Conservation (phyloP, 1,284 basidiomycete genomes). For the Pterula multifida region DNA sequence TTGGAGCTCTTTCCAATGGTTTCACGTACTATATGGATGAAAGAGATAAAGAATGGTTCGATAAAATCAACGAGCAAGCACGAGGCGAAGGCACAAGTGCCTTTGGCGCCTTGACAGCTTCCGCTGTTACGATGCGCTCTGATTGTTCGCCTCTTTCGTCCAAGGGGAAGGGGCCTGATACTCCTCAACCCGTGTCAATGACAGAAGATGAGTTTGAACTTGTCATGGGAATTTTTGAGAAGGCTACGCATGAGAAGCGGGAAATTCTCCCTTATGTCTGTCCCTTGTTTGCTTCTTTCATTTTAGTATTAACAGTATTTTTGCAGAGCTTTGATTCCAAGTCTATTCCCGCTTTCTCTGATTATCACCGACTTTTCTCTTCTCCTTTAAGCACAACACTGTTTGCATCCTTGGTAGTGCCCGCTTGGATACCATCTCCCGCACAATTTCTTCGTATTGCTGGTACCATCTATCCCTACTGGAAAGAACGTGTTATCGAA, state of each 20-base stretch:
- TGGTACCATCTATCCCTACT: slow-evolving; percentile 66
- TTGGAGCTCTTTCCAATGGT: slow-evolving; percentile 47
- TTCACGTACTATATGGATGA: slow-evolving; percentile 95
- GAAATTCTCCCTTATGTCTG: slow-evolving; percentile 75
- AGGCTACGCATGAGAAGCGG: slow-evolving; percentile 80
- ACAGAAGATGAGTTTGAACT: slow-evolving; percentile 90
- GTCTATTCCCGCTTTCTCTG: slow-evolving; percentile 66
- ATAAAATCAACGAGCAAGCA: slow-evolving; percentile 82
- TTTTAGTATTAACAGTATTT: slow-evolving; percentile 22
- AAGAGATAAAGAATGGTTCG: slow-evolving; percentile 90
- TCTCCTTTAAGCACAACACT: slow-evolving; percentile 39
- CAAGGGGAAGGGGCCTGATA: slow-evolving; percentile 71
- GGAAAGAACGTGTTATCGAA: slow-evolving; percentile 67
- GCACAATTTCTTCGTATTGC: slow-evolving; percentile 50
- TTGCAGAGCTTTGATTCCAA: slow-evolving; percentile 43
- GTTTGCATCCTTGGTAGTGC: slow-evolving; percentile 53
- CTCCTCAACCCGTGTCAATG: slow-evolving; percentile 48
- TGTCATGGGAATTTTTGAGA: slow-evolving; percentile 92
- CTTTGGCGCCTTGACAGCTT: slow-evolving; percentile 47
- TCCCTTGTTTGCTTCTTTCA: neutral
- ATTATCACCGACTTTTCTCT: slow-evolving; percentile 67
- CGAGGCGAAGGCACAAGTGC: slow-evolving; percentile 76
- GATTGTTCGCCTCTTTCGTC: slow-evolving; percentile 48
- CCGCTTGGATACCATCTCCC: slow-evolving; percentile 48
- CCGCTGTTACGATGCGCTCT: slow-evolving; percentile 31